Conservation (phyloP, 1,139 yeast species). For the Wickerhamomyces sp. region DNA sequence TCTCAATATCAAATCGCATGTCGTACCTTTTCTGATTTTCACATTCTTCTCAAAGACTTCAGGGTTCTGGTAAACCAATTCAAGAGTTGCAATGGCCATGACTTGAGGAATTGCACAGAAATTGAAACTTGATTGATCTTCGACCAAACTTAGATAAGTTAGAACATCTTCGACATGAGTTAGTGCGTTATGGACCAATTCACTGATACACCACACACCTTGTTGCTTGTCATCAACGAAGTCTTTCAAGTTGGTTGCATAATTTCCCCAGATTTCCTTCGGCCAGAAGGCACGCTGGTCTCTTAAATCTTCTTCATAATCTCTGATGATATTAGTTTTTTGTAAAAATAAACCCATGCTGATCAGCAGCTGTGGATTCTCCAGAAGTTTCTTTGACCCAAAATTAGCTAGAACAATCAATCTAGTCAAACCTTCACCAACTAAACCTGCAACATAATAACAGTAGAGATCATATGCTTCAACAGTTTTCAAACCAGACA, state of each 20-base stretch:
- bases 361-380: slow-evolving; percentile 57
- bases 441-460: slow-evolving; percentile 96
- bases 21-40: slow-evolving; percentile 90
- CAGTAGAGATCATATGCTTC: slow-evolving; percentile 88
- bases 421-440: slow-evolving; percentile 91
- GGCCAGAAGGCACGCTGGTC: slow-evolving; percentile 99
- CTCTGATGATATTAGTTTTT: slow-evolving; percentile 93
- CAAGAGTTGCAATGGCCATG: slow-evolving; percentile 95
- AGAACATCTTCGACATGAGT: slow-evolving; percentile 75
- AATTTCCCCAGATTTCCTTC: slow-evolving; percentile 82
- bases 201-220: slow-evolving; percentile 75
- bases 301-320: slow-evolving; percentile 84
- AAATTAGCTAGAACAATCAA: slow-evolving; percentile 68
- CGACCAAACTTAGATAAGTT: slow-evolving; percentile 68
- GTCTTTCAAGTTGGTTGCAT: slow-evolving; percentile 58
- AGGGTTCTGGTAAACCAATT: slow-evolving; percentile 79
- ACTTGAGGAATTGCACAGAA: slow-evolving; percentile 98
- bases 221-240: slow-evolving; percentile 49
- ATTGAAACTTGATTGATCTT: slow-evolving; percentile 79
- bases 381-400: slow-evolving; percentile 48
- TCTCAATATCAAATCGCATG: slow-evolving; percentile 70
- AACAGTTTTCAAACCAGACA: slow-evolving; percentile 72
- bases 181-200: slow-evolving; percentile 76
- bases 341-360: slow-evolving; percentile 96
- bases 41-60: slow-evolving; percentile 65